phyloP scores from a whole-genome alignment of 106 monocot species.

The Hemerocallis citrina region DNA sequence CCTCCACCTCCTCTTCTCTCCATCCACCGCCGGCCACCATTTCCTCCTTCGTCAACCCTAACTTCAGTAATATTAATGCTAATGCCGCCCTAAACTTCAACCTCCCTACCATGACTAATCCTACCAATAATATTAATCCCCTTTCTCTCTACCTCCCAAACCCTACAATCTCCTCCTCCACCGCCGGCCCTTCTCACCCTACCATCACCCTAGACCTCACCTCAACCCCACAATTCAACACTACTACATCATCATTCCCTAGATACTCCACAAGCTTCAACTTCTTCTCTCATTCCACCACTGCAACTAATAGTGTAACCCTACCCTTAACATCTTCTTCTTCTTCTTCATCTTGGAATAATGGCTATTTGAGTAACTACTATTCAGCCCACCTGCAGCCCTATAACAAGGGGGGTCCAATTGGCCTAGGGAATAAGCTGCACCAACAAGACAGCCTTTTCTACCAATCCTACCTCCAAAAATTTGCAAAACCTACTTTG shows the following conservation, averaged over 20 bases:
- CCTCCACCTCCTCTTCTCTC: slow-evolving; percentile 15
- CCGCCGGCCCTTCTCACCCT: slow-evolving; percentile 40
- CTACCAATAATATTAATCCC: not conserved
- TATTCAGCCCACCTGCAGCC: slow-evolving; percentile 11
- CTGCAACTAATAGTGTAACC: not conserved
- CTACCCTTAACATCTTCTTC: not conserved
- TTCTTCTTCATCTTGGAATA: slow-evolving; percentile 2
- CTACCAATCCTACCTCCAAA: slow-evolving; percentile 7
- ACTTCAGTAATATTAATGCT: too few relatives aligned
- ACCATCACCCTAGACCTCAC: slow-evolving; percentile 96
- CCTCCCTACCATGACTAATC: too few relatives aligned
- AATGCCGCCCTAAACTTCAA: slow-evolving; percentile 8
- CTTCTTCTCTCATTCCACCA: slow-evolving; percentile 10
- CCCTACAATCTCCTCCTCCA: slow-evolving; percentile 41
- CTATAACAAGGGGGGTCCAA: slow-evolving; percentile 19
- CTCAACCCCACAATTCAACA: slow-evolving; percentile 11
- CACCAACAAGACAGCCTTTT: too few relatives aligned
- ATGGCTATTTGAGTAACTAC: slow-evolving; percentile 3
- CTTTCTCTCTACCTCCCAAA: slow-evolving; percentile 32
- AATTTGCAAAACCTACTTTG: not conserved
- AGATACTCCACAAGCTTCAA: slow-evolving; percentile 6
- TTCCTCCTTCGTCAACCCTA: slow-evolving; percentile 1
- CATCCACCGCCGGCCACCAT: slow-evolving; percentile 12
- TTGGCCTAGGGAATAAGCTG: not conserved
- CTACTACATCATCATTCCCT: not conserved